Evolutionary conservation across 768 basidiomycete species (phyloP), one percentile per base, ranked within the genome.

Genomic region (Leccinum rimulosum): DNA sequence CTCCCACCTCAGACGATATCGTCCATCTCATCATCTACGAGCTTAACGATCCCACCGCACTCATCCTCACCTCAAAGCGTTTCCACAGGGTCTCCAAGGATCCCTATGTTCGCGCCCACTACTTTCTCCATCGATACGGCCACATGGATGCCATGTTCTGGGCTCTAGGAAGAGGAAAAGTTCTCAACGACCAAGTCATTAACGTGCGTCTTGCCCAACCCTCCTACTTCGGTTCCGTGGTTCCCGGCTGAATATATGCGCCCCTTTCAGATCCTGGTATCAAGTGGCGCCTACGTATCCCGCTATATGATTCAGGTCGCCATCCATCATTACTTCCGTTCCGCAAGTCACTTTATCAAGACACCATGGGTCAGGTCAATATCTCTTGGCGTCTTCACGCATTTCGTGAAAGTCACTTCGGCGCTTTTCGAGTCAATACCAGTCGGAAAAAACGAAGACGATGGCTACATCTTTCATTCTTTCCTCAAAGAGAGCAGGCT

Each of bases 281-380:
- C 82, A 53, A 89, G 88, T 65, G 89, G 89, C 55, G 89, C 88
- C 55, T 87, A 89, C 68, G 71, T 91, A 61, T 91, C 89, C 61
- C 83, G 90, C 51, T 92, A 92, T 74, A 80, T 92, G 50, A 79
- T 87, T 50, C 90, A 92, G 72, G 80, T 88, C 54, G 87, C 89
- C 36, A 84, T 87, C 55, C 89, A 91, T 60, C 90, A 91, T 68
- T 90, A 85, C 70, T 92, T 89, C 70, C 82, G 86, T 61, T 83
- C 87, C 3, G 82, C 84, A 60, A 75, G 83, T 30, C 87, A 88
- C 60, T 92, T 91, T 63, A 82, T 91, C 73, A 90, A 90, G 74
- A 82, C 86, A 1, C 75, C 76, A 25, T 92, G 89, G 89, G 87
- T 87, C 63, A 82, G 88, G 66, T 81, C 79, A 28, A 77, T 91